Conservation (phyloP, 768 basidiomycete genomes). For the Obba rivulosa region DNA sequence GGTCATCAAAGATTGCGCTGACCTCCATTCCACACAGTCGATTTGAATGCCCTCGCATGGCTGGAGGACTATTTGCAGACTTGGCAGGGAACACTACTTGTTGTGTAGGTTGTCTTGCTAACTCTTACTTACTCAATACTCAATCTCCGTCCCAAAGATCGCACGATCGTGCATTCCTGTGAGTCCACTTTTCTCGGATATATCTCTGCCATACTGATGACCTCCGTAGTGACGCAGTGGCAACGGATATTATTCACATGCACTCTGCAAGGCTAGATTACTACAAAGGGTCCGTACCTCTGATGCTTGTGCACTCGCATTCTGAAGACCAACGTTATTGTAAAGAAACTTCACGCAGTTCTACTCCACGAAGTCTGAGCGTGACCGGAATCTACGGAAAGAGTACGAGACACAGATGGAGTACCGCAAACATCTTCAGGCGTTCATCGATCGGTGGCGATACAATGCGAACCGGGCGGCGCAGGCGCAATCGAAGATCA, state of each 20-base stretch:
- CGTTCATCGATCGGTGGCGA: slow-evolving; percentile 97
- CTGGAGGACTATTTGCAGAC: slow-evolving; percentile 96
- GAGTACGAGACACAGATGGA: slow-evolving; percentile 97
- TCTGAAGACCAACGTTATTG: not conserved
- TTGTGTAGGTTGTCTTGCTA: slow-evolving; percentile 62
- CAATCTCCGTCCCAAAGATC: slow-evolving; percentile 46
- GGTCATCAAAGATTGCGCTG: not conserved
- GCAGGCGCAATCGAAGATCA: slow-evolving; percentile 48
- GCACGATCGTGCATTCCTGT: slow-evolving; percentile 97
- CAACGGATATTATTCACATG: slow-evolving; percentile 97
- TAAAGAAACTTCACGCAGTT: slow-evolving; percentile 93
- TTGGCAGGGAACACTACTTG: slow-evolving; percentile 87
- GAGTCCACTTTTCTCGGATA: slow-evolving; percentile 17
- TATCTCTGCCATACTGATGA: not conserved
- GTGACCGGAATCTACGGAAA: slow-evolving; percentile 84
- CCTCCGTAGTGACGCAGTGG: slow-evolving; percentile 73
- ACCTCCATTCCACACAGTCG: slow-evolving; percentile 40
- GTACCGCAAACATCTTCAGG: slow-evolving; percentile 92
- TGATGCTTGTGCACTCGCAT: not conserved
- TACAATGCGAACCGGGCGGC: slow-evolving; percentile 91
- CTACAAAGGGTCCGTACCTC: slow-evolving; percentile 80
- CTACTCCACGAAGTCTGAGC: slow-evolving; percentile 96
- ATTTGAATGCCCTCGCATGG: slow-evolving; percentile 96
- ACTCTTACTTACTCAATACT: not conserved
- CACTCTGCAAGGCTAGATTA: slow-evolving; percentile 92